These are phyloP conservation scores for Lactarius sp. DNA, from an alignment of 768 basidiomycete genomes.

Conservation along the genomic window DNA sequence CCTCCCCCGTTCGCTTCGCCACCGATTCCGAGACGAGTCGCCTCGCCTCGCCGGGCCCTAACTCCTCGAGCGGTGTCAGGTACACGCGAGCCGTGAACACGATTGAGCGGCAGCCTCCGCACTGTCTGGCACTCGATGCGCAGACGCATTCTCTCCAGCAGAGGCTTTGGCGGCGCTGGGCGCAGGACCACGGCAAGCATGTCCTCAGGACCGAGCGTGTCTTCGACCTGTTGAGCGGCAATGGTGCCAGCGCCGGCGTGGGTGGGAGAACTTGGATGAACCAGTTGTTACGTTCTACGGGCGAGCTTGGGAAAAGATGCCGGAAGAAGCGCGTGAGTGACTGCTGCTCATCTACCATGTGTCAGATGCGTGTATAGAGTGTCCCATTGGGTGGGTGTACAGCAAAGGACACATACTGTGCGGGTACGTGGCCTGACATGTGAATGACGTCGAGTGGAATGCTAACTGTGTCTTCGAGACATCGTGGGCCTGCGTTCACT, in stretches of 20 bases:
- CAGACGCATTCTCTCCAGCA: slow-evolving; percentile 44
- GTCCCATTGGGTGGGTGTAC: neutral
- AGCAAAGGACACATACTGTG: slow-evolving; percentile 44
- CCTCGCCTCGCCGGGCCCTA: slow-evolving; percentile 49
- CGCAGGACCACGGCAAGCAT: slow-evolving; percentile 27
- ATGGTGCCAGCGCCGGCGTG: slow-evolving; percentile 17
- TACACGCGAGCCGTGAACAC: slow-evolving; percentile 66
- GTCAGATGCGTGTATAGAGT: neutral
- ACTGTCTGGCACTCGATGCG: slow-evolving; percentile 59
- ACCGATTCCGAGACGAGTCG: slow-evolving; percentile 44
- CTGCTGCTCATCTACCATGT: slow-evolving; percentile 45
- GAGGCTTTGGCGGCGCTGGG: slow-evolving; percentile 3
- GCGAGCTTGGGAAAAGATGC: slow-evolving; percentile 59
- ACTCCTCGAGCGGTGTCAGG: slow-evolving; percentile 45
- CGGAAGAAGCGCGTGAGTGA: slow-evolving; percentile 70
- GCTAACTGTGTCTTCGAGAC: slow-evolving; percentile 71
- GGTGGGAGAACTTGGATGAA: slow-evolving; percentile 40
- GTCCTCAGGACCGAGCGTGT: slow-evolving; percentile 53
- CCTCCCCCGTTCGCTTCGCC: slow-evolving; percentile 28
- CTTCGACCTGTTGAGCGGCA: slow-evolving; percentile 53
- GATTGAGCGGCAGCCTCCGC: slow-evolving; percentile 52
- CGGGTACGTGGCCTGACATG: slow-evolving; percentile 59
- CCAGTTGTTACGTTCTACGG: slow-evolving; percentile 70
- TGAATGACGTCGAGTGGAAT: slow-evolving; percentile 70
- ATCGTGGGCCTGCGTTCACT: slow-evolving; percentile 61